Conservation (phyloP, 345 rosid genomes). For the Stellera chamaejasme region DNA sequence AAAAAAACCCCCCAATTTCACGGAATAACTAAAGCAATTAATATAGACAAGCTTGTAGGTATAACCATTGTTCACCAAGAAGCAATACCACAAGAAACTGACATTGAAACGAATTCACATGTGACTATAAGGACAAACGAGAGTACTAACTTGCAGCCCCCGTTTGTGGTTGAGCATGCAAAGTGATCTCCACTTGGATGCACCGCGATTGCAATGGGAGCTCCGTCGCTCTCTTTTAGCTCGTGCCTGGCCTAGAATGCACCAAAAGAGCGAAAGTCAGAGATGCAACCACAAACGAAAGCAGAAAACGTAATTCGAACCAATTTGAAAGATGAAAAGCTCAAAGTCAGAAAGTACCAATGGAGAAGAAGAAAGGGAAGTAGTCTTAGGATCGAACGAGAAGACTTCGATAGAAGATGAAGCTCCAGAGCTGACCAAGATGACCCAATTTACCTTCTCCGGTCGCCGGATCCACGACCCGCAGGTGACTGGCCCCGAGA, state of each 20-base stretch:
- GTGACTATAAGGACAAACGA: neutral
- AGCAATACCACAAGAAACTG: too few species aligned
- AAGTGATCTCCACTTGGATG: constrained; percentile 84
- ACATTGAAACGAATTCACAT: too few species aligned
- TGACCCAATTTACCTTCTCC: constrained; percentile 52
- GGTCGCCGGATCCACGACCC: constrained; percentile 96
- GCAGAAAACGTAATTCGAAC: neutral
- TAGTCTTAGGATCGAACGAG: constrained; percentile 63
- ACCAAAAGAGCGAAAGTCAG: neutral
- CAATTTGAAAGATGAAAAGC: neutral
- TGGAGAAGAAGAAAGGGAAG: constrained; percentile 64
- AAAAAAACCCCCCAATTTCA: too few species aligned
- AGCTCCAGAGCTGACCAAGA: constrained; percentile 56
- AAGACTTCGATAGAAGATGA: constrained; percentile 63
- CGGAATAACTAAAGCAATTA: too few species aligned
- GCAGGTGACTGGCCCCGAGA: constrained; percentile 42
- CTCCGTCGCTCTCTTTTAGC: constrained; percentile 69
- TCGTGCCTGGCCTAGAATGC: constrained; percentile 43
- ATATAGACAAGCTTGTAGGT: too few species aligned
- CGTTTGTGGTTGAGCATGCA: constrained; percentile 71
- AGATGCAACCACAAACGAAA: neutral
- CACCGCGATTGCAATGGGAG: constrained; percentile 53
- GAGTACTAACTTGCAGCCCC: constrained; percentile 73
- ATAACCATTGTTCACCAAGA: too few species aligned
- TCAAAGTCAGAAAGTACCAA: constrained; percentile 28